These are phyloP conservation scores for Colletotrichum ledebouriae DNA, from an alignment of 2,329 filamentous ascomycete species.

Conservation along the genomic window DNA sequence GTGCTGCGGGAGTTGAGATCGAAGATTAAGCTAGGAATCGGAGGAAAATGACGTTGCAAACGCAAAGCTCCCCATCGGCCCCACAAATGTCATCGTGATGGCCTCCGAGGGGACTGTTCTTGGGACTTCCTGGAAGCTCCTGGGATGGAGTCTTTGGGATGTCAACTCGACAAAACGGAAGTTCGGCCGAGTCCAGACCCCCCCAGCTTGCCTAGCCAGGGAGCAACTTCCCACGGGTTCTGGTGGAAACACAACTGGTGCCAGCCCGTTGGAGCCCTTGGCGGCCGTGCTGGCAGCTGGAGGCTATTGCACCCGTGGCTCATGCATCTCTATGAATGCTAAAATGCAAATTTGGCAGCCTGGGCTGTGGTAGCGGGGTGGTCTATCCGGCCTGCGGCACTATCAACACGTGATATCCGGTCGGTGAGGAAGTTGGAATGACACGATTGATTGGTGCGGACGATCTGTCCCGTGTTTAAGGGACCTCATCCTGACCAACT, in stretches of 20 bases:
- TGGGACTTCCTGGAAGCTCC: not conserved
- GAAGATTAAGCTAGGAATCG: slow-evolving; percentile 39
- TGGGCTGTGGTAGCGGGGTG: slow-evolving; percentile 6
- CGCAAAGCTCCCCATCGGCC: slow-evolving; percentile 26
- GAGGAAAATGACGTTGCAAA: slow-evolving; percentile 38
- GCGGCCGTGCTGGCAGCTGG: slow-evolving; percentile 13
- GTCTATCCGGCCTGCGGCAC: not conserved
- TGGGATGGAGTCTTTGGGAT: not conserved
- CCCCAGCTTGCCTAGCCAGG: not conserved
- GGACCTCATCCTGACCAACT: slow-evolving; percentile 35
- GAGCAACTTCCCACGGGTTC: too few species aligned
- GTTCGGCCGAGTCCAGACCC: slow-evolving; percentile 34
- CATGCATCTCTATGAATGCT: not conserved
- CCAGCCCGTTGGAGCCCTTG: not conserved
- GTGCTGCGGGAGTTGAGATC: slow-evolving; percentile 31
- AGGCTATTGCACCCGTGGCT: slow-evolving; percentile 6
- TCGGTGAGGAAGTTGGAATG: not conserved
- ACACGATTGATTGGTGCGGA: slow-evolving; percentile 35
- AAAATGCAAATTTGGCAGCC: not conserved
- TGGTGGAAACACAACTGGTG: slow-evolving; percentile 8
- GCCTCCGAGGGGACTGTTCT: slow-evolving; percentile 14
- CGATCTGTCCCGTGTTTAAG: slow-evolving; percentile 32
- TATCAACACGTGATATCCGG: slow-evolving; percentile 15
- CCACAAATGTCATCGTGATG: slow-evolving; percentile 41
- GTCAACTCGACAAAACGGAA: slow-evolving; percentile 35